Conservation (phyloP, 257 asterid species). For the Nemophila menziesii region DNA sequence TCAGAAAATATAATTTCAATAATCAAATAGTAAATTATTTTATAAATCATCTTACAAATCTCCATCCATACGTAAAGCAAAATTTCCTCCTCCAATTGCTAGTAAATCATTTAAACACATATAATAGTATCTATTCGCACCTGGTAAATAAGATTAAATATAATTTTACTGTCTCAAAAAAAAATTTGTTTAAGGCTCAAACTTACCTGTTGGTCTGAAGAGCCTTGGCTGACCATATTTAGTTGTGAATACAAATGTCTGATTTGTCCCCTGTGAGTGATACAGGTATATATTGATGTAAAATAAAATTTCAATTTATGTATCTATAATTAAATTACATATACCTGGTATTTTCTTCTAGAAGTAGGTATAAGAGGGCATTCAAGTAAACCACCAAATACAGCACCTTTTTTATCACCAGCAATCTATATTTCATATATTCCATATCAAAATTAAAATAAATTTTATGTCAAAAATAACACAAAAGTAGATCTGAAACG, state of each 20-base stretch:
- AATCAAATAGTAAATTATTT: background rate
- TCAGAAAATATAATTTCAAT: background rate
- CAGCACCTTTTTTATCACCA: conserved; percentile 87
- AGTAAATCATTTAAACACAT: conserved; percentile 1
- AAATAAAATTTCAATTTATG: background rate
- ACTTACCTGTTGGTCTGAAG: conserved; percentile 85
- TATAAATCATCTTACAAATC: conserved; percentile 1
- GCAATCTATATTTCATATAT: conserved; percentile 83
- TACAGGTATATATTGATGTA: conserved; percentile 2
- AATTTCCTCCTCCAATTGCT: conserved; percentile 2
- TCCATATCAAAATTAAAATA: background rate
- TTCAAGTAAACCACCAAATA: conserved; percentile 92
- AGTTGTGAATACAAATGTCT: conserved; percentile 86
- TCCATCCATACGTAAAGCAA: conserved; percentile 2
- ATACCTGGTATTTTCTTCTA: conserved; percentile 81
- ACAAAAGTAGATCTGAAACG: conserved; percentile 6
- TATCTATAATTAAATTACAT: background rate
- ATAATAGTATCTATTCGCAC: conserved; percentile 2
- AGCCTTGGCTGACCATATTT: conserved; percentile 83
- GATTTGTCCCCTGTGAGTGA: conserved; percentile 64
- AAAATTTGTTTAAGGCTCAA: background rate
- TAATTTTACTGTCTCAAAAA: background rate
- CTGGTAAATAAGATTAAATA: background rate
- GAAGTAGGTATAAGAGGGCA: conserved; percentile 77
- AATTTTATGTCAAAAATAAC: too few species aligned